Evolutionary conservation across 2,329 filamentous ascomycete species (phyloP).

Genomic region (Trichoderma lentiforme): DNA sequence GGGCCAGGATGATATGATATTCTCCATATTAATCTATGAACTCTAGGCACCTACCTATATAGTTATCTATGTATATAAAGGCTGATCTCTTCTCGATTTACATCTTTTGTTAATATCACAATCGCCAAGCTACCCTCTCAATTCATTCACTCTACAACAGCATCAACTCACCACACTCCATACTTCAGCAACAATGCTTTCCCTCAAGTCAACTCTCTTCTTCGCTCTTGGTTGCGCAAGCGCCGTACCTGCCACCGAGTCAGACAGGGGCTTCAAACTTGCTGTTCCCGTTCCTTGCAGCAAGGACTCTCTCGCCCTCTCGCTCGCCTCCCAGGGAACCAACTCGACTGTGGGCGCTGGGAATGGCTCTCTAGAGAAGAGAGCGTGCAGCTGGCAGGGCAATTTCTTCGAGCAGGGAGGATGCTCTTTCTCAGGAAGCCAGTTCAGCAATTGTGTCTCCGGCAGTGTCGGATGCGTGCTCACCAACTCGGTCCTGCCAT

Average conservation of each 20-base stretch:
- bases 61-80: not conserved
- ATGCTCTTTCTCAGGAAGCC: not conserved
- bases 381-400: not conserved
- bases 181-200: not conserved
- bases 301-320: not conserved
- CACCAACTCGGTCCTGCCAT: not conserved
- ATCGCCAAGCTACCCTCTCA: not conserved
- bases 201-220: not conserved
- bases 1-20: not conserved
- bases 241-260: not conserved
- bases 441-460: not conserved
- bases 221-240: not conserved
- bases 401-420: not conserved
- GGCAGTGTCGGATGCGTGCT: not conserved
- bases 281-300: not conserved
- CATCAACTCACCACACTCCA: not conserved
- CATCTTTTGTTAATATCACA: not conserved
- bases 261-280: not conserved
- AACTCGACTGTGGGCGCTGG: not conserved
- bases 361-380: not conserved
- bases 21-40: not conserved
- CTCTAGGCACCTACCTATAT: not conserved
- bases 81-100: not conserved
- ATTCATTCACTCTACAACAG: not conserved
- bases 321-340: not conserved